Evolutionary conservation across 345 rosid species (phyloP).

Genomic region (Zanthoxylum bungeanum): DNA sequence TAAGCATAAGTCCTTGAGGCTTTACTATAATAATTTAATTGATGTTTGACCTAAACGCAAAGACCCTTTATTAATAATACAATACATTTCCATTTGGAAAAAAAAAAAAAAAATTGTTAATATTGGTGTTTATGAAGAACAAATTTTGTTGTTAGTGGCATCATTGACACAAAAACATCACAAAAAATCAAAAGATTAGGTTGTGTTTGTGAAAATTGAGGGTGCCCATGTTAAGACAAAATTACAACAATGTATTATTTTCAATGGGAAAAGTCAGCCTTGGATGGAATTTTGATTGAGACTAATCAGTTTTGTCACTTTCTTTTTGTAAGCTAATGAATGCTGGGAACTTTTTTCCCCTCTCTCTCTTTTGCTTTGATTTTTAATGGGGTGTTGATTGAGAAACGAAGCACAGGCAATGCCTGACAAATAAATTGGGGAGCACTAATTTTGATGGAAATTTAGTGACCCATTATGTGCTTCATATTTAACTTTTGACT

Average conservation of each 20-base stretch:
- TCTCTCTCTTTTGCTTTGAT: background rate
- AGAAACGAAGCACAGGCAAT: background rate
- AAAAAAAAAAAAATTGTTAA: too few relatives aligned
- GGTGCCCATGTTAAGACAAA: background rate
- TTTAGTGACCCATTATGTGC: background rate
- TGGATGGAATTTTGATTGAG: background rate
- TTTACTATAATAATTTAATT: background rate
- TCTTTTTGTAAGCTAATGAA: background rate
- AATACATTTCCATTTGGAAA: background rate
- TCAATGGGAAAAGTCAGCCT: background rate
- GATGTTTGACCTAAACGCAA: background rate
- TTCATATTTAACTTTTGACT: background rate
- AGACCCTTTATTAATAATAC: background rate
- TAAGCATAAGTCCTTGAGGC: background rate
- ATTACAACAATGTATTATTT: background rate
- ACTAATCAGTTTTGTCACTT: background rate
- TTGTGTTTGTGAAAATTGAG: background rate
- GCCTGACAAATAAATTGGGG: background rate
- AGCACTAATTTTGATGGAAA: background rate
- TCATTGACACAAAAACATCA: background rate
- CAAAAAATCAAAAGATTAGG: background rate
- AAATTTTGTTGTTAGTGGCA: background rate
- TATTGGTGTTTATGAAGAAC: background rate
- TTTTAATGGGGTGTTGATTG: background rate
- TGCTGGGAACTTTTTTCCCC: background rate